phyloP scores from a whole-genome alignment of 345 rosid species.

The Linum usitatissimum region DNA sequence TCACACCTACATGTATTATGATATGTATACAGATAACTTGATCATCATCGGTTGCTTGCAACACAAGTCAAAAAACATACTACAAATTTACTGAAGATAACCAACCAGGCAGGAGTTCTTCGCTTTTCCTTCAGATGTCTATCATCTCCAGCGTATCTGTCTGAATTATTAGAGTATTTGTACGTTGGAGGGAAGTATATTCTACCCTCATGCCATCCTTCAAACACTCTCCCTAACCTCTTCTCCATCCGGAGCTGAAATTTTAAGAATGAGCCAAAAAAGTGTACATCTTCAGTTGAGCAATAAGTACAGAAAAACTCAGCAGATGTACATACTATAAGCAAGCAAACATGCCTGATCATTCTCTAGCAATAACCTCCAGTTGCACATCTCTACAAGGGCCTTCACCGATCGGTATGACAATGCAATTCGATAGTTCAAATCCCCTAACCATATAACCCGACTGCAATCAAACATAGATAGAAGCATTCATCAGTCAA shows the following conservation, averaged over 20 bases:
- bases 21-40: neutral
- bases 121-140: slow-evolving; percentile 77
- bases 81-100: slow-evolving; percentile 16
- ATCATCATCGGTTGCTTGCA: neutral
- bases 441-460: slow-evolving; percentile 93
- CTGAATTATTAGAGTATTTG: slow-evolving; percentile 96
- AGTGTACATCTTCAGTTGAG: slow-evolving; percentile 8
- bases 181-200: slow-evolving; percentile 97
- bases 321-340: neutral
- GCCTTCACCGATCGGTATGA: slow-evolving; percentile 78
- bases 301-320: neutral
- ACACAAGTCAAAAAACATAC: neutral
- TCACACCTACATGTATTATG: slow-evolving; percentile 60
- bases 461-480: slow-evolving; percentile 38
- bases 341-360: slow-evolving; percentile 59
- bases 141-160: slow-evolving; percentile 76
- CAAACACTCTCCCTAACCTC: slow-evolving; percentile 57
- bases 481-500: neutral
- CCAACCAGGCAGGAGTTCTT: slow-evolving; percentile 92
- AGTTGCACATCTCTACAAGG: slow-evolving; percentile 95
- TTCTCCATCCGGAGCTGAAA: slow-evolving; percentile 76
- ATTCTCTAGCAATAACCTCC: slow-evolving; percentile 82
- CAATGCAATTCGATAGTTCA: slow-evolving; percentile 87
- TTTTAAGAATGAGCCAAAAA: slow-evolving; percentile 6
- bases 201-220: slow-evolving; percentile 90